Conservation (phyloP, 2,329 filamentous ascomycete genomes). For the Davidsoniella australis region DNA sequence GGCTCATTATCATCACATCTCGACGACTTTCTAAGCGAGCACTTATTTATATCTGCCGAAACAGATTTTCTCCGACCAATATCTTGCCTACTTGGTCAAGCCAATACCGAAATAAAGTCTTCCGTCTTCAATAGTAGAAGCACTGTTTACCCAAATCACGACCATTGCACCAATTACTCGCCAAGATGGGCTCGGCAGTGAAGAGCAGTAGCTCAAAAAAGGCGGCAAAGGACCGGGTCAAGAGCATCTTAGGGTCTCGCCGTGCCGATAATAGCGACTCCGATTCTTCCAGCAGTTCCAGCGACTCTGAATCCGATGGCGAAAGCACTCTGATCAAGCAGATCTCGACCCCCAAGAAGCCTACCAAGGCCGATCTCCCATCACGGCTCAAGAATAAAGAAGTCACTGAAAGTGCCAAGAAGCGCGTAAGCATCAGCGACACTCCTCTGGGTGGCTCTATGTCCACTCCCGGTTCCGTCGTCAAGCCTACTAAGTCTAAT, state of each 20-base stretch:
- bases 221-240: conserved; percentile 14
- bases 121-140: too few relatives aligned
- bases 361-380: conserved; percentile 12
- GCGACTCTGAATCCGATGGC: conserved; percentile 17
- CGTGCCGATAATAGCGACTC: conserved; percentile 12
- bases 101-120: too few relatives aligned
- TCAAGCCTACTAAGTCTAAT: conserved; percentile 4
- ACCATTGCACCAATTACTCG: neutral
- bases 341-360: conserved; percentile 13
- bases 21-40: too few relatives aligned
- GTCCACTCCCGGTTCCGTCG: neutral
- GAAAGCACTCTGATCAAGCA: conserved; percentile 12
- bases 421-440: conserved; percentile 5
- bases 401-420: conserved; percentile 3
- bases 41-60: too few relatives aligned
- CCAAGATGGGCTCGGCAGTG: neutral
- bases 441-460: conserved; percentile 2
- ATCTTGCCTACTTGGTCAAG: too few relatives aligned
- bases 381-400: conserved; percentile 7
- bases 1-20: too few relatives aligned
- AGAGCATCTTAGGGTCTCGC: conserved; percentile 14
- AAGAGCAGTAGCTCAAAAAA: conserved; percentile 10
- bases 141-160: neutral
- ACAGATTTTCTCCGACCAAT: too few relatives aligned
- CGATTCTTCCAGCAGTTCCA: conserved; percentile 18